Base-by-base conservation (phyloP, 1,284 basidiomycete genomes). In the Neonothopanus nambi region DNA sequence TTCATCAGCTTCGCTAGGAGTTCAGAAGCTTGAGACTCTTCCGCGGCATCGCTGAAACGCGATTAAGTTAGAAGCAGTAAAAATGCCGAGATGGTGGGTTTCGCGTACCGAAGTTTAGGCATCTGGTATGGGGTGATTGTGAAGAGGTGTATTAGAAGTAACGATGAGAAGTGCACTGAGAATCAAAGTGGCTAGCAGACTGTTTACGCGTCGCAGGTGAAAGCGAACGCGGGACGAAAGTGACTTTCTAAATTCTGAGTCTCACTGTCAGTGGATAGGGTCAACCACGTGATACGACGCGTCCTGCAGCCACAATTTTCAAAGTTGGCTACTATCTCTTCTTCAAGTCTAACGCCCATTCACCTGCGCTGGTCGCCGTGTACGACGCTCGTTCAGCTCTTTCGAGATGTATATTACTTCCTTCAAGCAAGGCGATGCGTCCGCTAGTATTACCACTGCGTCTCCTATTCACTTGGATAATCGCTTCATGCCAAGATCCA, bases 1-100 rank as follows among this genome's bases (percentile, higher is more conserved):
- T 40, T 44, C 24, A 53, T 17, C 17, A 57, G 42, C 70, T 69
- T 47, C 68, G 60, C 24, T 9, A 79, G 60, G 23, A 77, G 55
- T 54, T 77, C 72, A 6, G 73, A 75, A 7, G 75, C 69, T 59
- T 79, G 77, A 5, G 74, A 73, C 54, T 75, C 72, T 12, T 66
- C 68, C 21, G 66, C 62, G 15, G n/a, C n/a, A n/a, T 33, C 47
- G 11, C 54, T 58, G 60, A 70, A 62, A 58, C n/a, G n/a, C n/a
- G 8, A 28, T 49, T 24, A 18, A 30, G 28, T 33, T 9, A 35
- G 11, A 13, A 36, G 17, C 15, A 24, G 36, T 8, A n/a, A 21
- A 3, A 9, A 13, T 52, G 20, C 20, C 24, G 17, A 11, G 8
- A 9, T 5, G 13, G 20, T 18, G 17, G 11, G 21, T n/a, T 40